Evolutionary conservation across 2,329 filamentous ascomycete genomes (phyloP), one percentile per base, ranked within the genome.

Genomic region (Periconia sp.): DNA sequence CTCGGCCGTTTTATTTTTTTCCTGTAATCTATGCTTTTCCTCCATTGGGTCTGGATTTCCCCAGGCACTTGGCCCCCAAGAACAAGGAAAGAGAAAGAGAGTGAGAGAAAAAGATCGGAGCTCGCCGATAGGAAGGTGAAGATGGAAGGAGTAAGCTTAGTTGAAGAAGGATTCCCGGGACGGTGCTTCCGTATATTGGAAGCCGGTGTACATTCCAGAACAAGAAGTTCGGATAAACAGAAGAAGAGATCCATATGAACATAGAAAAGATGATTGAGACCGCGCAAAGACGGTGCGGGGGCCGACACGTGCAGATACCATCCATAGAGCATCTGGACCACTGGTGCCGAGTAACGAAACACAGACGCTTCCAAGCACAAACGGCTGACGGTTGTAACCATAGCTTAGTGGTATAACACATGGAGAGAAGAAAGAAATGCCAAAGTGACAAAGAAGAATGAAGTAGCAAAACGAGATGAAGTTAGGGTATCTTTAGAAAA

Each of bases 401-500:
- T n/a, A n/a, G 15, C 33, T n/a, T 3, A 11, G 13, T 37, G 33
- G 33, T 37, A 37, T 37, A 37, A 37, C 5, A 37, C 33, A 37
- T n/a, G 33, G 6, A 37, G 33, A 37, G 15, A 37, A 37, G 33
- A 37, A 37, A 37, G 33, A 37, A 37, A 37, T 37, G 33, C 15
- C 33, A n/a, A 37, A 37, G 33, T 11, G 3, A 37, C 19, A 20
- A 42, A 10, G 42, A 10, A 20, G 23, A 44, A 27, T 6, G 14
- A 27, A 19, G 19, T 10, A 23, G 14, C 42, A 44, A 44, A 44
- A 37, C 33, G 13, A 65, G 59, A 52, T 14, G 20, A 47, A 19
- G 33, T 59, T 57, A 61, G 74, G 73, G 74, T 76, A 76, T 76
- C 74, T 75, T n/a, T 85, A 96, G 73, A 99, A 97, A 61, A 99